Conservation (phyloP, 2,329 filamentous ascomycete genomes). For the Escovopsis sp. region DNA sequence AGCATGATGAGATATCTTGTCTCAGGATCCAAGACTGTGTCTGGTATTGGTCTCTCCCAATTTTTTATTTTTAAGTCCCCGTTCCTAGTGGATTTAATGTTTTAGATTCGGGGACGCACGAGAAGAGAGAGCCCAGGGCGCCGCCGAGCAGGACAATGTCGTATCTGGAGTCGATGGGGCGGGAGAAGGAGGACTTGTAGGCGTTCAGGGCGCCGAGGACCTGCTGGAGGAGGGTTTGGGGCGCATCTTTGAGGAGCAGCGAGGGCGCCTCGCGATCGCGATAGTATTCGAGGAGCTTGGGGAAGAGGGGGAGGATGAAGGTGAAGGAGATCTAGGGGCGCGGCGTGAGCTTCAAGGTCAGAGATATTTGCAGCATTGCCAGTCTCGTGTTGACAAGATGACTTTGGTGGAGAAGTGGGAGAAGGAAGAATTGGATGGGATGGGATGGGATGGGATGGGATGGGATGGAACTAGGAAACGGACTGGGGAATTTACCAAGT, state of each 20-base stretch:
- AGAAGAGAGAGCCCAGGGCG: conserved; percentile 84
- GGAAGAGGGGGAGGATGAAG: conserved; percentile 93
- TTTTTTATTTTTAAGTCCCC: too few species aligned
- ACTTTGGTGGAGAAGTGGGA: background rate
- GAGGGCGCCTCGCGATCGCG: conserved; percentile 59
- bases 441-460: background rate
- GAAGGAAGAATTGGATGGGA: background rate
- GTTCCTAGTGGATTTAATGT: too few species aligned
- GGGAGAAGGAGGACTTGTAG: conserved; percentile 87
- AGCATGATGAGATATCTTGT: too few species aligned
- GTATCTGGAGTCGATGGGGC: conserved; percentile 89
- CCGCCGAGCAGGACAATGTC: conserved; percentile 93
- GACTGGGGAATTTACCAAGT: conserved; percentile 51
- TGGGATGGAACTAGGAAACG: too few species aligned
- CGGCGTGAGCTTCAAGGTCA: conserved; percentile 1
- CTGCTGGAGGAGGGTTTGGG: conserved; percentile 57
- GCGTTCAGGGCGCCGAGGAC: conserved; percentile 75
- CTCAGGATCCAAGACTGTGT: too few species aligned
- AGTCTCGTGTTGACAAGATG: background rate
- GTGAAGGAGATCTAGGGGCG: conserved; percentile 76
- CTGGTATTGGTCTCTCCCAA: too few species aligned
- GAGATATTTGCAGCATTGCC: background rate
- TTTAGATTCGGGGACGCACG: conserved; percentile 21
- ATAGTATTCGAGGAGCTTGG: conserved; percentile 91
- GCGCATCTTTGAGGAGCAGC: conserved; percentile 26